Base-by-base conservation (phyloP, 768 basidiomycete genomes). In the Cystobasidium onofrii region DNA sequence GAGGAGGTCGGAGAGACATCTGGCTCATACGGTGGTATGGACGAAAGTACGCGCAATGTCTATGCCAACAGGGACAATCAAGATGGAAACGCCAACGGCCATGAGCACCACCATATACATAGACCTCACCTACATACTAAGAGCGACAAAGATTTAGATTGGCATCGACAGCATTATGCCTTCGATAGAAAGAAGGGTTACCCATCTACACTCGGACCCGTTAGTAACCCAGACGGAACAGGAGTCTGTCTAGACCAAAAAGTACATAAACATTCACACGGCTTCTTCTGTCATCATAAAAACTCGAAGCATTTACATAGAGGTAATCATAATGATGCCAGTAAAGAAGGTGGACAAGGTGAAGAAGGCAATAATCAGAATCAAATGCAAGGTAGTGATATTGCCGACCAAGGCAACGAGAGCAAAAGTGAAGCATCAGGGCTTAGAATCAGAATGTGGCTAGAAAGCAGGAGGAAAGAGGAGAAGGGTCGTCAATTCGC, bases 231-330 rank as follows among this genome's bases (percentile, higher is more conserved):
- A 13, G 63, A 75, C 36, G 75, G 75, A 25, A 75, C 33, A 46
- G 75, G 75, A 1, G 33, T 52, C 1, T 27, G 39, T n/a, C 20
- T 18, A 1, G 71, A 57, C 36, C 31, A 64, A 36, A 62, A 62
- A 13, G 27, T 43, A n/a, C 75, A 75, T 52, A 50, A 54, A 50
- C 75, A 75, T 43, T 23, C 29, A 2, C 75, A 75, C 43, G 75
- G 75, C 18, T n/a, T 60, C 41, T 75, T 75, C 63, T 75, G 75
- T 46, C 75, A 75, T 55, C 75, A 75, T 36, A 50, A 55, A 20
- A 55, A 54, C 20, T 65, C 62, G 10, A 75, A 75, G 71, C 7
- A 43, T 27, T 3, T 69, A 3, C 67, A 71, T 36, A 18, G 61
- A 6, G 20, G 13, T 23, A 13, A 41, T 27, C 7, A 39, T 23